Evolutionary conservation across 2,329 filamentous ascomycete species (phyloP).

Genomic region (Cercospora zeina): DNA sequence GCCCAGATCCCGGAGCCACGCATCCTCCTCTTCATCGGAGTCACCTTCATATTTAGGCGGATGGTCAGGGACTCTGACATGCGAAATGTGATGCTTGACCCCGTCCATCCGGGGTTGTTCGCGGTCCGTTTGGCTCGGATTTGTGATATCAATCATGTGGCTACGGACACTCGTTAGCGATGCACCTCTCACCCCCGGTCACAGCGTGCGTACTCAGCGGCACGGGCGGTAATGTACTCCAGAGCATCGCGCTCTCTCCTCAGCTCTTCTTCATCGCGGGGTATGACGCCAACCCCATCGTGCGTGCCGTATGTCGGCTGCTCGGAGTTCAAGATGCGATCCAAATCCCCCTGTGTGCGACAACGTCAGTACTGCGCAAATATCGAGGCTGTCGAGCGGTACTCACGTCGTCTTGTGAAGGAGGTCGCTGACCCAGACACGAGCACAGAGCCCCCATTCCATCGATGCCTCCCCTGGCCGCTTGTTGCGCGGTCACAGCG

Average conservation of each 20-base stretch:
- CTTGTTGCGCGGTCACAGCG: slow-evolving; percentile 7
- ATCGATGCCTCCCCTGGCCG: slow-evolving; percentile 7
- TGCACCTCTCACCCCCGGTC: too few relatives aligned
- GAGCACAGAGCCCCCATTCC: slow-evolving; percentile 18
- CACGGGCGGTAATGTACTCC: slow-evolving; percentile 53
- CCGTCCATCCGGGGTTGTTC: slow-evolving; percentile 24
- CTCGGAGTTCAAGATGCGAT: slow-evolving; percentile 50
- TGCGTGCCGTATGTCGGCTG: slow-evolving; percentile 49
- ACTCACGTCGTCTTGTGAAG: slow-evolving; percentile 50
- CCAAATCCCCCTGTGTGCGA: slow-evolving; percentile 46
- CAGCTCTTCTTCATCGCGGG: slow-evolving; percentile 53
- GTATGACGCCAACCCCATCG: slow-evolving; percentile 41
- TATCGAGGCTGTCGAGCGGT: neutral
- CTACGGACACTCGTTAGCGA: slow-evolving; percentile 34
- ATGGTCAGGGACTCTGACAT: slow-evolving; percentile 9
- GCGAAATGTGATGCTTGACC: slow-evolving; percentile 16
- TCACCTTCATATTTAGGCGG: slow-evolving; percentile 15
- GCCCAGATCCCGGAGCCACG: slow-evolving; percentile 39
- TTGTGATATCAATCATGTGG: slow-evolving; percentile 53
- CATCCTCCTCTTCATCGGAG: slow-evolving; percentile 33
- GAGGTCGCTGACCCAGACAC: slow-evolving; percentile 34
- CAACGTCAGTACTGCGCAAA: neutral
- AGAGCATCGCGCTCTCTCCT: slow-evolving; percentile 51
- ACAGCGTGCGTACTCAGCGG: slow-evolving; percentile 46
- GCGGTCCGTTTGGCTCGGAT: slow-evolving; percentile 44